Evolutionary conservation across 805 yeast species (phyloP), one percentile per base, ranked within the genome.

Genomic region (Priceomyces melissophilus): DNA sequence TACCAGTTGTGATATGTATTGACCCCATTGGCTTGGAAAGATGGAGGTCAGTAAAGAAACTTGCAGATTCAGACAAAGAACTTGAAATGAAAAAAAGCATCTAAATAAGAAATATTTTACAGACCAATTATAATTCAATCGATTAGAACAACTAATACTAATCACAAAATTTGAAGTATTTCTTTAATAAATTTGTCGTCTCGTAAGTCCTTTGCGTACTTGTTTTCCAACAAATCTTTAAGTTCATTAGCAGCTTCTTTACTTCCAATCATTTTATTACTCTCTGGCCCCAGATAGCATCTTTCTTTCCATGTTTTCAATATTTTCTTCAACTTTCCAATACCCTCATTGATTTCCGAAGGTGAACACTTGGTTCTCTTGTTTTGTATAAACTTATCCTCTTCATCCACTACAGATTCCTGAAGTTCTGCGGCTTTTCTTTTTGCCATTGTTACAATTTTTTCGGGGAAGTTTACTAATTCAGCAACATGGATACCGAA

Each of bases 401-500:
- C 63, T 17, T 61, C 65, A 10, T 46, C 52, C 11, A 46, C 47
- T 10, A 59, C 63, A 64, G 44, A 63, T 42, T 79, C 86, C 59
- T 87, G 96, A 39, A 93, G 71, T 55, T 93, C 98, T 4, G 76
- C 69, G 0, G 97, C 95, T 60, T 91, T 91, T 45, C 98, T 78
- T 57, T 91, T 93, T 7, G 99, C 96, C 98, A 93, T 93, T 42
- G 79, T 76, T 36, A 93, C 81, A 37, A 93, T 93, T 61, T 93
- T 93, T 16, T 71, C 67, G 2, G 98, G 99, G 62, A 93, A 93
- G 50, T 87, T 84, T 13, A 91, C 98, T 25, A 91, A 81, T 63
- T 93, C 97, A 0, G 98, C 98, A 35, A 93, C 99, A 59, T 93
- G 96, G 36, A 93, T 90, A 63, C 99, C 99, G 66, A 93, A 93